Evolutionary conservation across 192 early-diverging fungal species (phyloP).

Genomic region (Funneliformis mosseae): DNA sequence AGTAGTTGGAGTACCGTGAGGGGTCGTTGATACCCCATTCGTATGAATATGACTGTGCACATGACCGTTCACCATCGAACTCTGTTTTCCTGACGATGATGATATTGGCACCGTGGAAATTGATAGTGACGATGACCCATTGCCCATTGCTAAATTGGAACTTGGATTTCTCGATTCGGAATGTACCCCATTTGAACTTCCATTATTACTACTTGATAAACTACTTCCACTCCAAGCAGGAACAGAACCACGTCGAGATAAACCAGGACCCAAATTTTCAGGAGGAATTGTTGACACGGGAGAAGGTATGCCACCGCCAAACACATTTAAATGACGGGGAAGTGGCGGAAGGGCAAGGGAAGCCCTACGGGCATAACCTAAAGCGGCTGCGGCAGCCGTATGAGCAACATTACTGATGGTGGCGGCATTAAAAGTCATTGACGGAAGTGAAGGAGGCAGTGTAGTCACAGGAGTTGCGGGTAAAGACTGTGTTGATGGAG

Average conservation of each 20-base stretch:
- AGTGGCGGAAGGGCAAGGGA: conserved; percentile 22
- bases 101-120: not conserved
- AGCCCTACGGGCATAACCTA: conserved; percentile 24
- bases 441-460: conserved; percentile 12
- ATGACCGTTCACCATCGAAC: not conserved
- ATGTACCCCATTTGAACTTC: not conserved
- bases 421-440: conserved; percentile 19
- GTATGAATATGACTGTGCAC: not conserved
- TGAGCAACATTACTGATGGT: conserved; percentile 6
- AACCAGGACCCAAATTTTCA: conserved; percentile 14
- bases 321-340: conserved; percentile 6
- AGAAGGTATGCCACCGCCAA: conserved; percentile 2
- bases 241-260: conserved; percentile 10
- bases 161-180: not conserved
- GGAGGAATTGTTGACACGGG: not conserved
- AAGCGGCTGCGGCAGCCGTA: conserved; percentile 3
- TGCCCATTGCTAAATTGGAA: not conserved
- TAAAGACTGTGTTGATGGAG: conserved; percentile 27
- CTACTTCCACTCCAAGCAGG: conserved; percentile 32
- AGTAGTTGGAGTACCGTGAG: not conserved
- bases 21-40: not conserved
- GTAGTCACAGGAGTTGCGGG: conserved; percentile 25
- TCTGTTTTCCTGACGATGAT: not conserved
- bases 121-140: not conserved
- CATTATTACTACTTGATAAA: conserved; percentile 22